A percentile compares a stretch with the other conserved stretches of the same genome.
Conservation (phyloP, 2,329 filamentous ascomycete genomes). For the Penicillium sp. region DNA sequence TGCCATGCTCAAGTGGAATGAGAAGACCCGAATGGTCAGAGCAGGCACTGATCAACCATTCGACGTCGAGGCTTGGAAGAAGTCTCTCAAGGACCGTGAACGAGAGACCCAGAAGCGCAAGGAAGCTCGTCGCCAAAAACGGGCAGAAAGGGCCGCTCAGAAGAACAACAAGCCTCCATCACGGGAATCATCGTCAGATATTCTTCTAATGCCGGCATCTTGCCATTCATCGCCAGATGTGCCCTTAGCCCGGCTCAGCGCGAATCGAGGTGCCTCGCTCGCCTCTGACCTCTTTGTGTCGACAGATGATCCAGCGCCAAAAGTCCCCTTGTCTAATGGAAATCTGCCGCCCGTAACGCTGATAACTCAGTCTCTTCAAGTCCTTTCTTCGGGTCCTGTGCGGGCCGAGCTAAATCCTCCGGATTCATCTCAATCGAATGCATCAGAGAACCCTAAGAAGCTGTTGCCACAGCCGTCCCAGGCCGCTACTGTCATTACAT, state of each 20-base stretch:
- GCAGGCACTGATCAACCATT: conserved; percentile 40
- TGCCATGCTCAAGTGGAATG: conserved; percentile 51
- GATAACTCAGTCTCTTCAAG: not conserved
- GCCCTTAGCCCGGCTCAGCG: not conserved
- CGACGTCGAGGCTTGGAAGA: conserved; percentile 42
- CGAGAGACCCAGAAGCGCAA: conserved; percentile 35
- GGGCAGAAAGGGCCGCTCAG: not conserved
- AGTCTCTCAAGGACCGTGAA: conserved; percentile 29
- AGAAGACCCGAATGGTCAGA: conserved; percentile 41
- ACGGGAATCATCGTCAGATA: not conserved
- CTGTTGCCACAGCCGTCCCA: not conserved
- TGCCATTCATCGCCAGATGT: not conserved
- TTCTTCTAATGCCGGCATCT: not conserved
- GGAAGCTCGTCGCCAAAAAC: conserved; percentile 24
- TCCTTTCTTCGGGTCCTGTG: not conserved
- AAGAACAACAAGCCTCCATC: not conserved
- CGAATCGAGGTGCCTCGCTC: not conserved
- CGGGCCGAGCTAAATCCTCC: not conserved
- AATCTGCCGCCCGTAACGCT: not conserved
- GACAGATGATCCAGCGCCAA: conserved; percentile 5
- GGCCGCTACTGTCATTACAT: not conserved
- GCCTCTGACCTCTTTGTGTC: conserved; percentile 26
- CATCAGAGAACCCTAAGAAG: not conserved
- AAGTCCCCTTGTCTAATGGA: not conserved
- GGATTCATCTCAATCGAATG: not conserved